Evolutionary conservation across 495 filamentous ascomycete genomes (phyloP).

Genomic region (Aspergillus carlsbadensis): DNA sequence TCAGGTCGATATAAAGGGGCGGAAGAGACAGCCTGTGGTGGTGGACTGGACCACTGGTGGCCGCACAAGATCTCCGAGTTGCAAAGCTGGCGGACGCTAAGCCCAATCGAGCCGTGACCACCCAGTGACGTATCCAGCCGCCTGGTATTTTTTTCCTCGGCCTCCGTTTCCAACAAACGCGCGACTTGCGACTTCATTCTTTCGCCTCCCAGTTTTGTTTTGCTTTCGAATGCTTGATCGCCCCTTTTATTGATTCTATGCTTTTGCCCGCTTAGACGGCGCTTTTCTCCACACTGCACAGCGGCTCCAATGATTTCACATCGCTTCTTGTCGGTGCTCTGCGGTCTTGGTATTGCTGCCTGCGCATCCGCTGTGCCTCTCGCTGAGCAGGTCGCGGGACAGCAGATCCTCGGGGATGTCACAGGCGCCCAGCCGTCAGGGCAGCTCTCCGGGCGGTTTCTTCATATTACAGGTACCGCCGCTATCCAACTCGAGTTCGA

Average conservation of each 20-base stretch:
- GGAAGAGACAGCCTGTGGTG: not conserved
- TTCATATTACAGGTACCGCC: conserved; percentile 86
- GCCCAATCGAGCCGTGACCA: conserved; percentile 3
- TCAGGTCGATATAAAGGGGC: not conserved
- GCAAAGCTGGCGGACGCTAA: conserved; percentile 5
- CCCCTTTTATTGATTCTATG: not conserved
- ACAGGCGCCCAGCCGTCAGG: conserved; percentile 5
- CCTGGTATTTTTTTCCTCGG: not conserved
- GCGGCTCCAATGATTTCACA: conserved; percentile 20
- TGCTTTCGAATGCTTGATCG: not conserved
- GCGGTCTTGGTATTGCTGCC: conserved; percentile 12
- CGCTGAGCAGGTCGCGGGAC: conserved; percentile 15
- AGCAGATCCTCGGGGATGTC: conserved; percentile 15
- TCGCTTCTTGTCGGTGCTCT: conserved; percentile 8
- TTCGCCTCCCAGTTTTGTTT: not conserved
- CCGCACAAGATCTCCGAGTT: no score
- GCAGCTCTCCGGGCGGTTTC: conserved; percentile 64
- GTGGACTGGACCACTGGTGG: no score
- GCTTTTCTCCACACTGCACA: conserved; percentile 3
- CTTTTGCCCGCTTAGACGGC: conserved; percentile 12
- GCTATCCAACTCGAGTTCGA: not conserved
- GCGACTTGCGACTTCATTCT: not conserved
- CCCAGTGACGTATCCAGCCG: not conserved
- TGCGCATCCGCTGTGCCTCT: conserved; percentile 18
- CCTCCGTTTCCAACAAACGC: not conserved